Conservation (phyloP, 2,329 filamentous ascomycete species). For the Fusarium lyarnte region DNA sequence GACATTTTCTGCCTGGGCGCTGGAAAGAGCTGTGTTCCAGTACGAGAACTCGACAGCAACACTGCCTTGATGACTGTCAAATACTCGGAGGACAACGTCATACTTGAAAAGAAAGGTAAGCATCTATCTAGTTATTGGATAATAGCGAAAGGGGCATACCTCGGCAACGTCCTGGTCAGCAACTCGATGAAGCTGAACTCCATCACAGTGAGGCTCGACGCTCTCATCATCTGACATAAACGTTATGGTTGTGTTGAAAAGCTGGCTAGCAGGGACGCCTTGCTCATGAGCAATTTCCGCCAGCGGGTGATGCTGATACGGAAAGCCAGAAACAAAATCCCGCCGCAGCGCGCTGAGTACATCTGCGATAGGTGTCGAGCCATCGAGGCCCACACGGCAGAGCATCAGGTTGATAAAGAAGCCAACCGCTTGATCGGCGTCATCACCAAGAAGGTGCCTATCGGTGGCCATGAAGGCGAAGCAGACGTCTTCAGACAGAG, state of each 20-base stretch:
- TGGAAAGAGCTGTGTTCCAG: constrained; percentile 16
- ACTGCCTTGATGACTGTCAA: background rate
- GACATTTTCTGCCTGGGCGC: constrained; percentile 14
- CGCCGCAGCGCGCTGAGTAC: background rate
- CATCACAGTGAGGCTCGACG: background rate
- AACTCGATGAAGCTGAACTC: background rate
- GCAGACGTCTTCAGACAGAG: background rate
- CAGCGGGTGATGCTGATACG: constrained; percentile 11
- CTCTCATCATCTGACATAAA: background rate
- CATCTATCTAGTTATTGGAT: background rate
- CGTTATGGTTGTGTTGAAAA: constrained; percentile 18
- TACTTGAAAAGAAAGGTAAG: background rate
- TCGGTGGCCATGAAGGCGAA: constrained; percentile 14
- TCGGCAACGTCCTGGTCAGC: background rate
- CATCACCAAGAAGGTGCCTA: constrained; percentile 3
- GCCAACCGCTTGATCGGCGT: constrained; percentile 5
- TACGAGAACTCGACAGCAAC: constrained; percentile 13
- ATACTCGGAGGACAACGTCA: background rate
- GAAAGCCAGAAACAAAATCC: constrained; percentile 8
- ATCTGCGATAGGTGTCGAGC: background rate
- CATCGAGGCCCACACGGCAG: background rate
- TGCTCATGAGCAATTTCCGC: constrained; percentile 18
- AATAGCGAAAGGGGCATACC: background rate
- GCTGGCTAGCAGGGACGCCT: constrained; percentile 7
- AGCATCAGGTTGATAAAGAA: constrained; percentile 6